Percentiles rank a stretch among this genome's conserved stretches.
Evolutionary conservation across 495 filamentous ascomycete genomes (phyloP).

Genomic region (Xylaria cubensis): DNA sequence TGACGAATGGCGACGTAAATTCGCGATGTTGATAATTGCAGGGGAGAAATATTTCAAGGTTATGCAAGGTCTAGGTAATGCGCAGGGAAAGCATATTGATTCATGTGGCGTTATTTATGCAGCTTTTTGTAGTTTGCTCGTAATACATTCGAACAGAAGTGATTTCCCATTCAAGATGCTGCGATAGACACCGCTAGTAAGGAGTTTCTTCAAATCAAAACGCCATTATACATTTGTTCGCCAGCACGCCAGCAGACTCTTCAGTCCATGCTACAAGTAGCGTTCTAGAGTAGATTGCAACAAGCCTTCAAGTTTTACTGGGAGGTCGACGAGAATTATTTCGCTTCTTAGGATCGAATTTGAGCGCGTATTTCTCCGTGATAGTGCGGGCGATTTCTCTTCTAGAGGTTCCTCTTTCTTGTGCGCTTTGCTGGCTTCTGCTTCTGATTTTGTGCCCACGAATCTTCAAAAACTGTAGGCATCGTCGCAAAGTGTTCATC

Average conservation of each 20-base stretch:
- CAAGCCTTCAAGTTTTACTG: background rate
- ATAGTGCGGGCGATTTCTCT: background rate
- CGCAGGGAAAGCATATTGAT: background rate
- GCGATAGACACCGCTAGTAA: background rate
- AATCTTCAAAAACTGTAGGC: constrained; percentile 79
- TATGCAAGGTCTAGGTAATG: background rate
- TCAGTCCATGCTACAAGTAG: background rate
- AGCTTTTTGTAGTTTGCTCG: background rate
- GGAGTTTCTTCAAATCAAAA: background rate
- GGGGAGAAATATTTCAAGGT: background rate
- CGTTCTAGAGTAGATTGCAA: background rate
- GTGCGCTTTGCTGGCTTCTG: constrained; percentile 21
- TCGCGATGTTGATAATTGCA: background rate
- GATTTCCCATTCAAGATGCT: background rate
- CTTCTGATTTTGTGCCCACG: constrained; percentile 59
- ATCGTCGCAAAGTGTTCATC: constrained; percentile 67
- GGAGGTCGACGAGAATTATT: background rate
- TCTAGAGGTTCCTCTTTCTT: constrained; percentile 14
- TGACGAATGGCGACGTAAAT: background rate
- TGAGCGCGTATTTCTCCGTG: background rate
- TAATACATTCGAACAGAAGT: constrained; percentile 3
- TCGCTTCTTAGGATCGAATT: background rate
- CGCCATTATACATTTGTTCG: background rate
- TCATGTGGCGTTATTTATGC: background rate
- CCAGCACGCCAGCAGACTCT: background rate